Conservation (phyloP, 257 asterid species). For the Solanum appendiculatum region DNA sequence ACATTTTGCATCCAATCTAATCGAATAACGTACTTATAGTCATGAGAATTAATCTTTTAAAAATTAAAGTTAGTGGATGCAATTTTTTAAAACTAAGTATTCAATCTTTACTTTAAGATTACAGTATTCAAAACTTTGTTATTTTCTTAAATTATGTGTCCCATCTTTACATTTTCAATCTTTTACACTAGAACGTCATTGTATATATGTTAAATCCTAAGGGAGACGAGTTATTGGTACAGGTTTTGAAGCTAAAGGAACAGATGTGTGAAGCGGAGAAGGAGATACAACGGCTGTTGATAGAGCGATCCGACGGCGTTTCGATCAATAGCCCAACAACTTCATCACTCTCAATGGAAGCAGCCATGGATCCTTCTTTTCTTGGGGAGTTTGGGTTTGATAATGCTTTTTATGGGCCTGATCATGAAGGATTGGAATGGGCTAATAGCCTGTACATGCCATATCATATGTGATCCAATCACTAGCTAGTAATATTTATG, state of each 20-base stretch:
- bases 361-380: slow-evolving; percentile 25
- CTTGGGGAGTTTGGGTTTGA: slow-evolving; percentile 41
- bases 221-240: not conserved
- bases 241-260: slow-evolving; percentile 44
- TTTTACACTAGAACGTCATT: too few relatives aligned
- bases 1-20: not conserved
- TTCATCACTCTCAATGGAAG: slow-evolving; percentile 31
- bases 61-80: not conserved
- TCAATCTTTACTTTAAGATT: too few relatives aligned
- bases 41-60: not conserved
- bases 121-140: too few relatives aligned
- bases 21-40: not conserved
- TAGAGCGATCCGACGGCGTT: slow-evolving; percentile 17
- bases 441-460: slow-evolving; percentile 6
- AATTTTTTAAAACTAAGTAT: too few relatives aligned
- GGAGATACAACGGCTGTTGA: slow-evolving; percentile 33
- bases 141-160: not conserved
- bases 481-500: not conserved
- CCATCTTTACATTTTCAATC: too few relatives aligned
- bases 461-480: not conserved
- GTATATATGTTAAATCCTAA: not conserved
- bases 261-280: slow-evolving; percentile 41
- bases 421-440: slow-evolving; percentile 19
- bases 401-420: slow-evolving; percentile 26
- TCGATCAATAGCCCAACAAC: slow-evolving; percentile 42